These are phyloP conservation scores for Yarrowia galli DNA, from an alignment of 1,139 yeast genomes.

Conservation along the genomic window DNA sequence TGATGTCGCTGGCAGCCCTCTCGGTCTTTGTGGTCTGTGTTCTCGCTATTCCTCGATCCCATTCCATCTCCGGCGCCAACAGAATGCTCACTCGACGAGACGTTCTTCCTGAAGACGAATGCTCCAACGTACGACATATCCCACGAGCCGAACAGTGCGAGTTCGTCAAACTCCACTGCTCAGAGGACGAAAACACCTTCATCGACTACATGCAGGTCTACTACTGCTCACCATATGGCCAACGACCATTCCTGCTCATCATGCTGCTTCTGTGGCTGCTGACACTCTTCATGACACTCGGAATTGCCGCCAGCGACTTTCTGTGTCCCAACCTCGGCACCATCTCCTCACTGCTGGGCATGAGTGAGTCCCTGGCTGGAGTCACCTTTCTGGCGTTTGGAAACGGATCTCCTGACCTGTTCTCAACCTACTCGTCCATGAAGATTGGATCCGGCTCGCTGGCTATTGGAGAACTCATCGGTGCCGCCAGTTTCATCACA, in stretches of 20 bases:
- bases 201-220: constrained; percentile 49
- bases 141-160: constrained; percentile 44
- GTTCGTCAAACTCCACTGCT: constrained; percentile 49
- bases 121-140: constrained; percentile 44
- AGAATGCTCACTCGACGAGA: constrained; percentile 3
- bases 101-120: constrained; percentile 40
- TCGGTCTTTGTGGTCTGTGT: constrained; percentile 29
- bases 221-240: constrained; percentile 46
- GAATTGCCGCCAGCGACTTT: constrained; percentile 76
- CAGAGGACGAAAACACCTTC: constrained; percentile 47
- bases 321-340: constrained; percentile 75
- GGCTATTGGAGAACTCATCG: constrained; percentile 87
- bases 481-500: constrained; percentile 82
- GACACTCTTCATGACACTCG: constrained; percentile 65
- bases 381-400: constrained; percentile 89
- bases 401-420: constrained; percentile 89
- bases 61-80: constrained; percentile 16
- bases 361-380: constrained; percentile 85
- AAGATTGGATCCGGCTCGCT: constrained; percentile 68
- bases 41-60: constrained; percentile 30
- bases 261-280: constrained; percentile 50
- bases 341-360: constrained; percentile 63
- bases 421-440: constrained; percentile 85
- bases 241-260: constrained; percentile 39
- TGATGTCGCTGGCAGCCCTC: constrained; percentile 20